phyloP scores from a whole-genome alignment of 176 grass and related monocot genomes.

The Oryza longistaminata region DNA sequence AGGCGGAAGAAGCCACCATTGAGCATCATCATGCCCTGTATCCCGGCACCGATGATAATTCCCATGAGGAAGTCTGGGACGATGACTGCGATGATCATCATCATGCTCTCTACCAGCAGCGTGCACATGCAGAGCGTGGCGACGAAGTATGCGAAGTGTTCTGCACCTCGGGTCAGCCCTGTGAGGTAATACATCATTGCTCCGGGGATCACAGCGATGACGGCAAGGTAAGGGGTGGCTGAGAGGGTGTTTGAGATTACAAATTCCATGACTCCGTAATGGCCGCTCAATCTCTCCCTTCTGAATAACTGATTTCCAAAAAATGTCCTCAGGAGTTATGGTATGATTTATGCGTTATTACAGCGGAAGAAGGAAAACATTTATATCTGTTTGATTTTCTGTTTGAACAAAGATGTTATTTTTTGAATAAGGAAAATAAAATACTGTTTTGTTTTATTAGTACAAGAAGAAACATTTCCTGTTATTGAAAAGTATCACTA shows the following conservation, averaged over 20 bases:
- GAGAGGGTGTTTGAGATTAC: constrained; percentile 52
- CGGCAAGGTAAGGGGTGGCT: constrained; percentile 33
- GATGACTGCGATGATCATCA: constrained; percentile 45
- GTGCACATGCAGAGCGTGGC: constrained; percentile 16
- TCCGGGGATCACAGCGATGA: constrained; percentile 14
- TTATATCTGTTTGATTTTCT: not conserved
- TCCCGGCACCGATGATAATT: constrained; percentile 40
- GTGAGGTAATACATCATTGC: constrained; percentile 43
- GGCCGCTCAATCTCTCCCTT: constrained; percentile 51
- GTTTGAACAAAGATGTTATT: not conserved
- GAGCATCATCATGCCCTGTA: constrained; percentile 52
- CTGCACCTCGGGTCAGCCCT: not conserved
- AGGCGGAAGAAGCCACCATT: constrained; percentile 45
- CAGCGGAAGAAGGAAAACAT: not conserved
- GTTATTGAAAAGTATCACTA: not conserved
- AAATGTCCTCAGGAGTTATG: not conserved
- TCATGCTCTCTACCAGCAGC: constrained; percentile 32
- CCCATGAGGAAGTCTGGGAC: constrained; percentile 60
- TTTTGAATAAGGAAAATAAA: not conserved
- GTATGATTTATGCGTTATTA: not conserved
- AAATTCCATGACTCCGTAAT: constrained; percentile 47
- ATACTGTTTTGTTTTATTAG: not conserved
- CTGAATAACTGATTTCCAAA: constrained; percentile 41
- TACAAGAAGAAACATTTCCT: not conserved
- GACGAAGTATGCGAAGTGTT: constrained; percentile 32